Evolutionary conservation across 208 protist species (phyloP).

Genomic region (Trichomonas vaginalis): DNA sequence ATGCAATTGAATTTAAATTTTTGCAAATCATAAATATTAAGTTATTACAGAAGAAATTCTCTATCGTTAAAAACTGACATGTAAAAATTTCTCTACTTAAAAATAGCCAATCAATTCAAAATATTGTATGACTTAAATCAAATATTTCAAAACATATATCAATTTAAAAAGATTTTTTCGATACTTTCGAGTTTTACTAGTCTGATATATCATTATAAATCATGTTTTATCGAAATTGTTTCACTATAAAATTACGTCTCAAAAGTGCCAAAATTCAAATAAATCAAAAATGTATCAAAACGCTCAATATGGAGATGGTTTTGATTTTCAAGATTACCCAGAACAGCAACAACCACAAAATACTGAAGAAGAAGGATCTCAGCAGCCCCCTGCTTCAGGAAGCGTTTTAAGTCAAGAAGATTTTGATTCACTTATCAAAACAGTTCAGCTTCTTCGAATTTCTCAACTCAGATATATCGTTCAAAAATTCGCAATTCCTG

Average conservation of each 20-base stretch:
- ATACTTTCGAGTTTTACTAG: not conserved
- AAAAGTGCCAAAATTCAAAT: not conserved
- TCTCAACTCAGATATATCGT: constrained; percentile 9
- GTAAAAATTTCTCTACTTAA: no score
- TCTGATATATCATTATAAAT: not conserved
- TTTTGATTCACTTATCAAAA: not conserved
- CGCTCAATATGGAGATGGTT: not conserved
- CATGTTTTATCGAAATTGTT: not conserved
- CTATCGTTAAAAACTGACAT: no score
- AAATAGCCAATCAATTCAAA: no score
- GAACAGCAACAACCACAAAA: not conserved
- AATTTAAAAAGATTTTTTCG: not conserved
- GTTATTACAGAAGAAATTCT: no score
- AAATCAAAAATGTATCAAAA: not conserved
- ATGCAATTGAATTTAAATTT: no score
- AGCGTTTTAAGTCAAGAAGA: not conserved
- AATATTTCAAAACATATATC: not conserved
- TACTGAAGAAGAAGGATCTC: not conserved
- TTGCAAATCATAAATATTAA: no score
- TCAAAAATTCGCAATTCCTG: not conserved
- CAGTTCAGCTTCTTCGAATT: not conserved
- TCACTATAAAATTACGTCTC: not conserved
- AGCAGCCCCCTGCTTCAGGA: not conserved
- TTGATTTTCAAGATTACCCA: not conserved
- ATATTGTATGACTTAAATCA: not conserved